Evolutionary conservation across 2,329 filamentous ascomycete genomes (phyloP).

Genomic region (Tolypocladium guangdongense): DNA sequence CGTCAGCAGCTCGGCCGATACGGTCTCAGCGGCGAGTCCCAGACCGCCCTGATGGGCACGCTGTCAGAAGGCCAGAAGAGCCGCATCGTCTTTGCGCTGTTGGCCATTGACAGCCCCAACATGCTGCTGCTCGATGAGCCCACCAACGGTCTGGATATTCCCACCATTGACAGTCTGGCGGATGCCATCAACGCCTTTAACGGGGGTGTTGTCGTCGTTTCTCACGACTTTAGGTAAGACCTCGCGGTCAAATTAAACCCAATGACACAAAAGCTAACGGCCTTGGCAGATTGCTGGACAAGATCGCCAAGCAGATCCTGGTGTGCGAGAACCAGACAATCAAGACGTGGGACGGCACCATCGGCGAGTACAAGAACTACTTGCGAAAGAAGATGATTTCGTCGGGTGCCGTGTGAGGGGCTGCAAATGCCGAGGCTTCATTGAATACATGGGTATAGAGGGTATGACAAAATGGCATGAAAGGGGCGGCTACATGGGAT

Average conservation of each 20-base stretch:
- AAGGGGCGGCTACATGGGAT: constrained; percentile 7
- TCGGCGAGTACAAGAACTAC: constrained; percentile 96
- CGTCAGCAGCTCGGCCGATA: constrained; percentile 93
- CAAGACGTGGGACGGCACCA: constrained; percentile 75
- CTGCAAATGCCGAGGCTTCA: constrained; percentile 3
- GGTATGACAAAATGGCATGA: constrained; percentile 7
- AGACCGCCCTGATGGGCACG: constrained; percentile 96
- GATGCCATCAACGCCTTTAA: constrained; percentile 95
- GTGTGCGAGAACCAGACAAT: constrained; percentile 98
- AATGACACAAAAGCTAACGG: neutral
- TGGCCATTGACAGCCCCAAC: constrained; percentile 93
- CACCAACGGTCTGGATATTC: constrained; percentile 98
- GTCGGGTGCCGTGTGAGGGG: constrained; percentile 68
- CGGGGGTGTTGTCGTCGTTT: constrained; percentile 94
- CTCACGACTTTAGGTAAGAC: constrained; percentile 93
- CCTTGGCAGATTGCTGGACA: constrained; percentile 71
- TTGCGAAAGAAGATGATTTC: constrained; percentile 98
- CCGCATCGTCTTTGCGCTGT: constrained; percentile 92
- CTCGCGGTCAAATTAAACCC: no score
- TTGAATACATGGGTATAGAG: constrained; percentile 15
- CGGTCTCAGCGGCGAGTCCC: constrained; percentile 82
- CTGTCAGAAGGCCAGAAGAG: constrained; percentile 96
- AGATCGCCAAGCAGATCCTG: constrained; percentile 99
- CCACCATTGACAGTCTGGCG: constrained; percentile 93
- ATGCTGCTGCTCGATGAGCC: constrained; percentile 98